Evolutionary conservation across 1,139 yeast species (phyloP), one percentile per base, ranked within the genome.

Genomic region (Trichomonascaceae sp.): DNA sequence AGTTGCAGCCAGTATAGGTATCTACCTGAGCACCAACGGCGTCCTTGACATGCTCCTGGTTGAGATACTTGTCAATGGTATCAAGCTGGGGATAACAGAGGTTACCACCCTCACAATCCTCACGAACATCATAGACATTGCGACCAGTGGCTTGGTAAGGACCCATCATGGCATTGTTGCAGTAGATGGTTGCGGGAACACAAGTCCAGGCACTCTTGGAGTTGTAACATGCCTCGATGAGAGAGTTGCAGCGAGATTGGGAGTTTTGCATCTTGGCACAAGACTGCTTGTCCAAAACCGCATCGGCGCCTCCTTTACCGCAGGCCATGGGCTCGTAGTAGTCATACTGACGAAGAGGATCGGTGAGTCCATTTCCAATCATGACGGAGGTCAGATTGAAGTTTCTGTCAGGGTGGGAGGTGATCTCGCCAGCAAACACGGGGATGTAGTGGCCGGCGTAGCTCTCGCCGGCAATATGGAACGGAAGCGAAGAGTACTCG

Each of bases 391-490:
- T 56, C 47, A 81, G 66, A 43, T 79, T 71, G 54, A 81, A 80
- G 14, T 70, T 60, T 40, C 79, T 67, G 50, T 76, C 81, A 14
- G 42, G 38, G 73, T 72, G 52, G 16, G 74, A 74, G 40, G 78
- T 57, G 42, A 82, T 79, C 51, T 79, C 92, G 31, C 69, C 61
- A 13, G 89, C 89, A 56, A 82, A 74, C 17, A 67, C 72, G 17
- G 94, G 94, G 43, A 81, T 74, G 54, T 81, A 81, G 56, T 80
- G 93, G 29, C 93, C 94, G 26, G 84, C 93, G 50, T 81, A 82
- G 9, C 89, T 77, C 57, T 82, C 93, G 39, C 93, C 93, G 35
- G 93, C 74, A 54, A 82, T 76, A 55, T 81, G 93, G 69, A 81
- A 80, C 29, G 66, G 67, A 35, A 43, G 50, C 43, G 69, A 65